phyloP scores from a whole-genome alignment of 352 stramenopile species.

The Globisporangium iwayamae region DNA sequence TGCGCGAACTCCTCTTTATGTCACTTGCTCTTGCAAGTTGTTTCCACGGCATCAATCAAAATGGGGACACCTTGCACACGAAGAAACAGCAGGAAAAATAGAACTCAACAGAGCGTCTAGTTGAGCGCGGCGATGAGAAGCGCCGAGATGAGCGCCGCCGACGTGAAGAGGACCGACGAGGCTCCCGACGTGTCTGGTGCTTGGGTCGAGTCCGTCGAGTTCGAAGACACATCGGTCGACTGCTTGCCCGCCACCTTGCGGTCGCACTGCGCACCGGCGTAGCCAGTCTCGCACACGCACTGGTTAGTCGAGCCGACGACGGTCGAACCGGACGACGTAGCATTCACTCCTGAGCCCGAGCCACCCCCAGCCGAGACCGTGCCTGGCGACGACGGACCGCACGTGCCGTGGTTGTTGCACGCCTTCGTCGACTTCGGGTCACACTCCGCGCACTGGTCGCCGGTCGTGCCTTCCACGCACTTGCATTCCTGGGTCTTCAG shows the following conservation, averaged over 20 bases:
- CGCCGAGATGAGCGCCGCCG: slow-evolving; percentile 26
- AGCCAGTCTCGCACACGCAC: slow-evolving; percentile 59
- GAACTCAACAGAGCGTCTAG: slow-evolving; percentile 24
- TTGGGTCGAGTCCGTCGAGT: slow-evolving; percentile 17
- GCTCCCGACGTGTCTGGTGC: slow-evolving; percentile 23
- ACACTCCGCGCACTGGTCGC: slow-evolving; percentile 68
- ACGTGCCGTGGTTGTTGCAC: slow-evolving; percentile 61
- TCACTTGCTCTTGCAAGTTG: background rate
- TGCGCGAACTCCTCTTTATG: background rate
- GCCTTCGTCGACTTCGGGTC: slow-evolving; percentile 47
- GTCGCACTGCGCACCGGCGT: slow-evolving; percentile 54
- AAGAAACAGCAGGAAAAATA: background rate
- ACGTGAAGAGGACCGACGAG: slow-evolving; percentile 16
- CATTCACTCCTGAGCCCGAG: slow-evolving; percentile 16
- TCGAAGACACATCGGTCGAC: slow-evolving; percentile 2
- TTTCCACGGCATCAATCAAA: background rate
- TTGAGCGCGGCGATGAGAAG: slow-evolving; percentile 34
- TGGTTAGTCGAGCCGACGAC: slow-evolving; percentile 36
- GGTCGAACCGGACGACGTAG: slow-evolving; percentile 12
- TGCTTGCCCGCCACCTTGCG: slow-evolving; percentile 40
- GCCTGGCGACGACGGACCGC: slow-evolving; percentile 23
- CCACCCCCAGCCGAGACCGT: slow-evolving; percentile 19
- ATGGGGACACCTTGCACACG: background rate
- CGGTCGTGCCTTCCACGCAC: slow-evolving; percentile 55
- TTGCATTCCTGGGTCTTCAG: slow-evolving; percentile 58